Base-by-base conservation (phyloP, 768 basidiomycete genomes). In the Fomitopsis serialis region DNA sequence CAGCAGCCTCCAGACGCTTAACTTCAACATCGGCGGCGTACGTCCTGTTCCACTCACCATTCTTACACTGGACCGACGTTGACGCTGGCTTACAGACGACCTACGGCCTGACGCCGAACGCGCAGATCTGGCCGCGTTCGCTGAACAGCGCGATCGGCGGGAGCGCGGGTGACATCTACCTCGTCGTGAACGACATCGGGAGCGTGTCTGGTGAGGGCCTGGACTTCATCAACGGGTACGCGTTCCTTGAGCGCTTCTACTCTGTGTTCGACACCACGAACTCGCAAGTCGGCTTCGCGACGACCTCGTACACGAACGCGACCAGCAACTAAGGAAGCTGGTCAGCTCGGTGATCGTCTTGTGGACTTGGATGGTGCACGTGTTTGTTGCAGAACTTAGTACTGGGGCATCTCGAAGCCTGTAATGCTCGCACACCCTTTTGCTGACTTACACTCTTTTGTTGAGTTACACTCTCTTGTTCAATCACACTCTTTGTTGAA, bases 201-300 rank as follows among this genome's bases (percentile, higher is more conserved):
- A 57, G 67, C 1, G 57, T 59, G 27, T 62, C 69, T 10, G 79
- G 77, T 45, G 19, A 71, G 54, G 81, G 79, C 13, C 64, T 82
- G 17, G 78, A 80, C 68, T 81, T 82, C 56, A 72, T 84, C 64
- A 74, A 80, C 64, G 79, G 81, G 17, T 72, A 70, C 61, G 59
- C 66, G 4, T 83, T 80, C 74, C 70, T 83, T 24, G 74, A 80
- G 67, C 80, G 85, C 15, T 86, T 81, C 76, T 86, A 85, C 70
- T 72, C 78, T 25, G 83, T 84, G 34, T 85, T 70, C 61, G 85
- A 87, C 62, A 81, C 83, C 44, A 65, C 73, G 40, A 79, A 81
- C 70, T 67, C 64, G 46, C 78, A 71, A 17, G 73, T 85, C 53
- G 82, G 84, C 19, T 71, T 85, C 53, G 81, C 83, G 6, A 78